Evolutionary conservation across 768 basidiomycete genomes (phyloP).

Genomic region (Mycena haematopus): DNA sequence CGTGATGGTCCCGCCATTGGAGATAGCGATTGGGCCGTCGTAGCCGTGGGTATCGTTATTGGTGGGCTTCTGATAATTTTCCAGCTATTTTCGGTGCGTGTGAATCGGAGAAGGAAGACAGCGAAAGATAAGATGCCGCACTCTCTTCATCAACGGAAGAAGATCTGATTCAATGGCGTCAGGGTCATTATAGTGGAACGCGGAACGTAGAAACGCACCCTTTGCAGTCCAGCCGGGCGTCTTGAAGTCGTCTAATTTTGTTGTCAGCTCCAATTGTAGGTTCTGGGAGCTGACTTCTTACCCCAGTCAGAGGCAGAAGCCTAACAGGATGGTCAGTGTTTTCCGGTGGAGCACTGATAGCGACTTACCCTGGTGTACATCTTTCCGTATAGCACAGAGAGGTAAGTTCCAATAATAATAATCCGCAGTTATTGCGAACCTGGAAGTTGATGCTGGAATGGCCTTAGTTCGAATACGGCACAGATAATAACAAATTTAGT

Average conservation of each 20-base stretch:
- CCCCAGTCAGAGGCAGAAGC: constrained; percentile 78
- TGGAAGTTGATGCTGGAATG: constrained; percentile 72
- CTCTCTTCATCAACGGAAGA: constrained; percentile 74
- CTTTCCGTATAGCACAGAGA: constrained; percentile 33
- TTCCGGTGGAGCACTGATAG: not conserved
- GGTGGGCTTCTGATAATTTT: constrained; percentile 78
- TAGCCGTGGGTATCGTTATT: constrained; percentile 75
- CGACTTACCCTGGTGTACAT: constrained; percentile 69
- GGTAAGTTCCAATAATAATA: constrained; percentile 1
- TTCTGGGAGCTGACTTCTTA: constrained; percentile 34
- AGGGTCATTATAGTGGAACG: not conserved
- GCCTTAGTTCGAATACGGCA: not conserved
- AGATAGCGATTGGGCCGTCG: constrained; percentile 76
- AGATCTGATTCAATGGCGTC: constrained; percentile 51
- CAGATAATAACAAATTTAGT: constrained; percentile 14
- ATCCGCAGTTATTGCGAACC: constrained; percentile 35
- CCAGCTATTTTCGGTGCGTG: constrained; percentile 47
- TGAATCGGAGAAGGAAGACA: not conserved
- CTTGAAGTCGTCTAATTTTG: constrained; percentile 70
- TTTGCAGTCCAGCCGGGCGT: constrained; percentile 70
- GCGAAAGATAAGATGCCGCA: constrained; percentile 31
- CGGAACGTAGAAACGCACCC: constrained; percentile 42
- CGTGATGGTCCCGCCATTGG: constrained; percentile 69
- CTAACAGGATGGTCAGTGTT: constrained; percentile 36
- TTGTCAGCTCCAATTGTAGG: not conserved